These are phyloP conservation scores for Persicaria maculosa DNA, from an alignment of 148 eudicot species.

Conservation along the genomic window DNA sequence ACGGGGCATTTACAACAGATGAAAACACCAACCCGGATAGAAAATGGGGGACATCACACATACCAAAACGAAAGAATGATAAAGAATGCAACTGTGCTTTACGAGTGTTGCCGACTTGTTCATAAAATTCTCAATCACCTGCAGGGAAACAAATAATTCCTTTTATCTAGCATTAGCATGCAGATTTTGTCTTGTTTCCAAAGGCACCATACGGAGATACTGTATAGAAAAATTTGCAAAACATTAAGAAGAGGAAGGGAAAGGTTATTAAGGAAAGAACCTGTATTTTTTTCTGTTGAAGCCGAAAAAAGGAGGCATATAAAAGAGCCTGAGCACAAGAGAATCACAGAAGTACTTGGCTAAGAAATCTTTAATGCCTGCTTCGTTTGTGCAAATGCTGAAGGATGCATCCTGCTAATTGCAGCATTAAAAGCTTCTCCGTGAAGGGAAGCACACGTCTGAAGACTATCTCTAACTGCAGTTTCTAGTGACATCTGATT, in stretches of 20 bases:
- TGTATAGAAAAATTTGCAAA: too few species aligned
- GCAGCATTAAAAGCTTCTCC: conserved; percentile 84
- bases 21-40: conserved; percentile 1
- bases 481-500: conserved; percentile 77
- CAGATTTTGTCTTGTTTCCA: background rate
- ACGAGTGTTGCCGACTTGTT: conserved; percentile 8
- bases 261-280: background rate
- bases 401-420: conserved; percentile 80
- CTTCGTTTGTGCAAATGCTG: conserved; percentile 76
- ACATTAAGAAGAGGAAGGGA: conserved; percentile 8
- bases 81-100: conserved; percentile 6
- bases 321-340: background rate
- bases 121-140: conserved; percentile 10
- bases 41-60: background rate
- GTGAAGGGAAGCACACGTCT: conserved; percentile 86
- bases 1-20: conserved; percentile 8
- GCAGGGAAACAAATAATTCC: background rate
- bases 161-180: background rate
- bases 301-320: background rate
- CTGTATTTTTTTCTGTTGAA: conserved; percentile 8
- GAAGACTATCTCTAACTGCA: conserved; percentile 83
- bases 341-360: conserved; percentile 7
- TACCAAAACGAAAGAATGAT: conserved; percentile 2
- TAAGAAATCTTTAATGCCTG: conserved; percentile 81
- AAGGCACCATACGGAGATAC: background rate